Evolutionary conservation across 2,329 filamentous ascomycete species (phyloP), one percentile per base, ranked within the genome.

Genomic region (Alternaria infectoria): DNA sequence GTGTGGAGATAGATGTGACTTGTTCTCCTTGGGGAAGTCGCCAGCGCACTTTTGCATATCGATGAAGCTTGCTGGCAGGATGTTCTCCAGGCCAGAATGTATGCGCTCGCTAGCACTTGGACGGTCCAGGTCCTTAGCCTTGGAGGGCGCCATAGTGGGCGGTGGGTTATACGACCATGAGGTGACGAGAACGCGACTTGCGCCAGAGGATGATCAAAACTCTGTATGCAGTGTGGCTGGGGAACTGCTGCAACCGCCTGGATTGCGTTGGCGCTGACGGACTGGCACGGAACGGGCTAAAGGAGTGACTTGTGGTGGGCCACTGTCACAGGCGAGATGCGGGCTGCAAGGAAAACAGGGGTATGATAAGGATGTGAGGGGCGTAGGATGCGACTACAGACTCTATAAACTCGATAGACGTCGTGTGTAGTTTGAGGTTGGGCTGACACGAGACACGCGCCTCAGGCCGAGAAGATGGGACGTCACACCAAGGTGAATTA

Each of bases 41-140:
- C 60, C 60, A 54, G 55, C 55, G 43, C 60, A 59, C 25, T 59
- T 59, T 30, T 62, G 60, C 55, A 62, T 54, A 49, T 62, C 43
- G 49, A 70, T 52, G 62, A 75, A 68, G 55, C 64, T 71, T 54
- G 69, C 65, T 21, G 76, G 74, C 26, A 76, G 64, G 21, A 76
- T 68, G 62, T 74, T 73, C 30, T 78, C 75, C 62, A 75, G 66
- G n/a, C 67, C 70, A 45, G 71, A 64, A 36, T 68, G 69, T 44
- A 60, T 61, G 54, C 71, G 73, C 49, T 46, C 62, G 30, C 58
- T 62, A 40, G 63, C 64, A 49, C 55, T 54, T 68, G 69, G 69
- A 62, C 65, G 65, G 56, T 72, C 66, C 51, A 59, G 28, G 51
- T 71, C 64, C 60, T 66, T 61, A 50, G 58, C 56, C 32, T 65